These are phyloP conservation scores for Hypomontagnella submonticulosa DNA, from an alignment of 495 filamentous ascomycete genomes.

Conservation along the genomic window DNA sequence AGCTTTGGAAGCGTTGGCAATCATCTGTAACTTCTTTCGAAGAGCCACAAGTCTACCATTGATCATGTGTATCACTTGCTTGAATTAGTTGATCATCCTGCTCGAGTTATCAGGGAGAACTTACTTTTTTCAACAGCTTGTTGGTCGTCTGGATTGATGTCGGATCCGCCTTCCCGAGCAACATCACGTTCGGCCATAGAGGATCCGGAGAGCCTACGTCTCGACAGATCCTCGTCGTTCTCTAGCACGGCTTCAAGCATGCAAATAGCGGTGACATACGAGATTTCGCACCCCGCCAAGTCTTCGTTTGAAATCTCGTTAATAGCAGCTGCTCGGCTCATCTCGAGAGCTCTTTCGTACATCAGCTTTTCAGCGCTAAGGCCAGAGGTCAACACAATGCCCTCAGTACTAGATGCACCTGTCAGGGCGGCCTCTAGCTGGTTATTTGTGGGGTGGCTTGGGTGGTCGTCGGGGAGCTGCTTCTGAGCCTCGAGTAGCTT, in stretches of 20 bases:
- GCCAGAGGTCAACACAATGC: slow-evolving; percentile 69
- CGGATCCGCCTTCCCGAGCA: slow-evolving; percentile 59
- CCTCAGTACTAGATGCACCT: slow-evolving; percentile 67
- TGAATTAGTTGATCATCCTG: slow-evolving; percentile 26
- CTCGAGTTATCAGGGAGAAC: slow-evolving; percentile 8
- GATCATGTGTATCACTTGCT: slow-evolving; percentile 60
- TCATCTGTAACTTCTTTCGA: slow-evolving; percentile 58
- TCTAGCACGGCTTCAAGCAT: slow-evolving; percentile 96
- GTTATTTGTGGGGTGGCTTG: slow-evolving; percentile 84
- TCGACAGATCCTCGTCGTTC: slow-evolving; percentile 74
- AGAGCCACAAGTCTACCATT: slow-evolving; percentile 52
- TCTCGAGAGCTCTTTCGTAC: slow-evolving; percentile 97
- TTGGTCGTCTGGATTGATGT: slow-evolving; percentile 77
- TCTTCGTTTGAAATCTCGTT: slow-evolving; percentile 95
- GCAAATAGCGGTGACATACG: slow-evolving; percentile 88
- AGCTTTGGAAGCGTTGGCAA: slow-evolving; percentile 55
- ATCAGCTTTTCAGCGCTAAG: slow-evolving; percentile 96
- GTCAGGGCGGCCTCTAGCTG: slow-evolving; percentile 57
- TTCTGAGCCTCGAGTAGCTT: slow-evolving; percentile 90
- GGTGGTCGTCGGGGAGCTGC: slow-evolving; percentile 83
- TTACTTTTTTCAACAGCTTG: slow-evolving; percentile 75
- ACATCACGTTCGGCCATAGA: slow-evolving; percentile 56
- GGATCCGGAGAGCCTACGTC: slow-evolving; percentile 51
- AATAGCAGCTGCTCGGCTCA: slow-evolving; percentile 93
- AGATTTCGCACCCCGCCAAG: slow-evolving; percentile 87